Conservation (phyloP, 2,329 filamentous ascomycete genomes). For the Orbilia javanica region DNA sequence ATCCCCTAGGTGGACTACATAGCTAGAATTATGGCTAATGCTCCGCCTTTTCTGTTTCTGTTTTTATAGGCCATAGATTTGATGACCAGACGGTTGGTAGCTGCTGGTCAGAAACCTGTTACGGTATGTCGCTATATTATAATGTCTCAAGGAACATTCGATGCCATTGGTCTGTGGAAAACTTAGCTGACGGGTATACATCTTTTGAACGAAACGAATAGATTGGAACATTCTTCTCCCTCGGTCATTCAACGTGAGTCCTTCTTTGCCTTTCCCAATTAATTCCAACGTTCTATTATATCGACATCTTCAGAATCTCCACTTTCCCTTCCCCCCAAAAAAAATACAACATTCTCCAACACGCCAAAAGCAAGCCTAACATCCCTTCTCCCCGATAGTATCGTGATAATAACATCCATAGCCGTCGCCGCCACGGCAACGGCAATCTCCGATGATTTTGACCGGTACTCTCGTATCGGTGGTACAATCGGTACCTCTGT, state of each 20-base stretch:
- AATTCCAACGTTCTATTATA: too few relatives aligned
- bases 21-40: background rate
- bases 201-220: background rate
- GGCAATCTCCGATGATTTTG: conserved; percentile 83
- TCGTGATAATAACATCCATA: conserved; percentile 89
- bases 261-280: background rate
- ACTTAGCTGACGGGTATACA: background rate
- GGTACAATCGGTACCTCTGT: conserved; percentile 91
- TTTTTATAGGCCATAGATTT: conserved; percentile 82
- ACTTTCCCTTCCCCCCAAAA: background rate
- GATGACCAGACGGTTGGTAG: conserved; percentile 90
- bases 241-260: conserved; percentile 84
- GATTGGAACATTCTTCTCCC: conserved; percentile 89
- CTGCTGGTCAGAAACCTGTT: conserved; percentile 84
- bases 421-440: conserved; percentile 92
- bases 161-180: background rate
- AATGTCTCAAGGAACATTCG: background rate
- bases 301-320: too few relatives aligned
- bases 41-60: background rate
- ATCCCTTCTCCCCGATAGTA: conserved; percentile 63
- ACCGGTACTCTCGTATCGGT: conserved; percentile 81
- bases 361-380: too few relatives aligned
- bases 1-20: background rate
- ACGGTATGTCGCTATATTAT: conserved; percentile 70
- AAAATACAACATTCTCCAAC: conserved; percentile 38